A percentile compares a stretch with the other conserved stretches of the same genome.
phyloP scores from a whole-genome alignment of 2,329 filamentous ascomycete species.

The Aspergillus oerlinghausenensis region DNA sequence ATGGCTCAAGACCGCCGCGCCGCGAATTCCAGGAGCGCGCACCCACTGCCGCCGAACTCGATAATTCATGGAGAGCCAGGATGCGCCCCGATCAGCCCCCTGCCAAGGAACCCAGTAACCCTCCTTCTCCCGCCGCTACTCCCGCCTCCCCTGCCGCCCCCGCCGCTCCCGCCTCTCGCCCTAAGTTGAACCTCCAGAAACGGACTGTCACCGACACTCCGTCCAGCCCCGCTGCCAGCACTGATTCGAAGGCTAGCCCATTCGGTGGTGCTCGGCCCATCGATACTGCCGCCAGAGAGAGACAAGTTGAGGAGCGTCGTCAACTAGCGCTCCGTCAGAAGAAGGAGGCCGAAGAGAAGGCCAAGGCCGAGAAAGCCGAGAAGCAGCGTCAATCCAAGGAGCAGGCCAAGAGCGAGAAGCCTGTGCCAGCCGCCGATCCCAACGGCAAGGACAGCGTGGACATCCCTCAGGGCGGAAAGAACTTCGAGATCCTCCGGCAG shows the following conservation, averaged over 20 bases:
- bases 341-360: constrained; percentile 81
- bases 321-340: constrained; percentile 70
- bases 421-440: constrained; percentile 28
- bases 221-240: constrained; percentile 38
- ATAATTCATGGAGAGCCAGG: constrained; percentile 85
- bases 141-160: constrained; percentile 57
- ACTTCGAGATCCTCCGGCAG: constrained; percentile 54
- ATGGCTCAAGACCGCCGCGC: constrained; percentile 74
- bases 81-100: constrained; percentile 81
- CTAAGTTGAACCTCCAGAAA: constrained; percentile 83
- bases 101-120: constrained; percentile 69
- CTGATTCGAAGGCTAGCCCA: constrained; percentile 79
- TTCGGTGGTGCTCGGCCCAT: constrained; percentile 93
- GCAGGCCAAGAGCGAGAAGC: constrained; percentile 33
- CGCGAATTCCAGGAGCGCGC: constrained; percentile 69
- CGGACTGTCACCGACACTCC: constrained; percentile 79
- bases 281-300: constrained; percentile 84
- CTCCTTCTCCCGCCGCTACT: constrained; percentile 65
- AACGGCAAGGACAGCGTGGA: constrained; percentile 40
- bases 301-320: constrained; percentile 84
- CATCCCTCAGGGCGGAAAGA: constrained; percentile 42
- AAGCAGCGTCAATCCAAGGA: constrained; percentile 51
- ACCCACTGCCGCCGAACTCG: constrained; percentile 84
- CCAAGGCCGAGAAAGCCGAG: constrained; percentile 64
- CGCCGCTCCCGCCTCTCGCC: constrained; percentile 59